Conservation (phyloP, 202 grass and related monocot species). For the Setaria italica region DNA sequence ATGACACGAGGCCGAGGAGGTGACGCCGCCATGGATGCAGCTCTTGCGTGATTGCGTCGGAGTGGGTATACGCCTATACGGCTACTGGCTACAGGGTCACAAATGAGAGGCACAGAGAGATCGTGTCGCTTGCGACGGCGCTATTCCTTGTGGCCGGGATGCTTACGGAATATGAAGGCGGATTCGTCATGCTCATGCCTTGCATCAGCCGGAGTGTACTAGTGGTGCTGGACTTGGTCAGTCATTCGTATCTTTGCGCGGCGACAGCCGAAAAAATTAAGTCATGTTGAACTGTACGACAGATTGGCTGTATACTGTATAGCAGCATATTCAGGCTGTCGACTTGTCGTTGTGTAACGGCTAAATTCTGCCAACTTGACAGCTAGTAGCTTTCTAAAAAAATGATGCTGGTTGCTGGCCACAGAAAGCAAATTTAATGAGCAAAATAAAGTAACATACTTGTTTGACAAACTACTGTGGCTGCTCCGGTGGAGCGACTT, state of each 20-base stretch:
- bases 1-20: conserved; percentile 23
- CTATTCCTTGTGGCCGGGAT: background rate
- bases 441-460: background rate
- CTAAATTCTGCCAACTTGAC: background rate
- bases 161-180: background rate
- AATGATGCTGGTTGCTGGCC: background rate
- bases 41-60: background rate
- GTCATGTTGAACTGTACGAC: background rate
- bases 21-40: background rate
- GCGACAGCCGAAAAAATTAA: too few relatives aligned
- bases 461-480: too few relatives aligned
- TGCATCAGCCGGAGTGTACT: conserved; percentile 1
- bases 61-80: background rate
- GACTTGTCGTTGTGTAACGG: background rate
- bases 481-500: too few relatives aligned
- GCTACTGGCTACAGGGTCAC: background rate
- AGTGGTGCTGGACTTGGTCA: too few relatives aligned
- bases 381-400: background rate
- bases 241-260: background rate
- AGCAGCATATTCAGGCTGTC: background rate
- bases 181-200: background rate
- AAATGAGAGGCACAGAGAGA: background rate
- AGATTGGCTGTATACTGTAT: background rate
- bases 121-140: background rate
- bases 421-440: background rate